Conservation (phyloP, 1,284 basidiomycete genomes). For the Tylopilus sp. region DNA sequence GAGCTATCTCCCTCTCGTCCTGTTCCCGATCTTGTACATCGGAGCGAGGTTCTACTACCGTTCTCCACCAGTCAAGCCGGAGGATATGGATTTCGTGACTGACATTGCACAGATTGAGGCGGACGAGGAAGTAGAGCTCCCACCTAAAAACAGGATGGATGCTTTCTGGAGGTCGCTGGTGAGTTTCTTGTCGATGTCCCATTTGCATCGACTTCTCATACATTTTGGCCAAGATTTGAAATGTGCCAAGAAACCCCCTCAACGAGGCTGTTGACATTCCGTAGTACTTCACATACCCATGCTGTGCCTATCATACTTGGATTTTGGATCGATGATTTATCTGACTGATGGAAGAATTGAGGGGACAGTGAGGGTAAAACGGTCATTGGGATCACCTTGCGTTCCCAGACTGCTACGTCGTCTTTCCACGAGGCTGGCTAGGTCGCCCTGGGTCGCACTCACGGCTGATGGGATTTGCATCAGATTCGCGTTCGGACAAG, state of each 20-base stretch:
- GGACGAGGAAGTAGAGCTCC: conserved; percentile 65
- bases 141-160: conserved; percentile 64
- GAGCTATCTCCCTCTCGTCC: conserved; percentile 72
- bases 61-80: conserved; percentile 42
- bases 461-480: no score
- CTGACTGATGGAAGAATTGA: no score
- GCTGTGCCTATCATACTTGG: conserved; percentile 4
- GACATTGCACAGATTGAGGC: conserved; percentile 73
- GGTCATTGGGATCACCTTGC: no score
- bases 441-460: no score
- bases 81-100: conserved; percentile 78
- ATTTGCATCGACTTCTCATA: conserved; percentile 1
- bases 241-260: not conserved
- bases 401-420: no score
- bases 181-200: conserved; percentile 29
- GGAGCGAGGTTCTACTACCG: conserved; percentile 53
- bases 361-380: no score
- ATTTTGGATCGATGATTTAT: not conserved
- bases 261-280: not conserved
- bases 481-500: no score
- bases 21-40: conserved; percentile 75
- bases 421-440: no score
- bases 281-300: conserved; percentile 6
- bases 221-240: conserved; percentile 24
- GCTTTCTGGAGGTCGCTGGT: conserved; percentile 74